Percentiles rank a stretch among this genome's conserved stretches.
Evolutionary conservation across 805 yeast species (phyloP).

Genomic region (Hanseniaspora meyeri): DNA sequence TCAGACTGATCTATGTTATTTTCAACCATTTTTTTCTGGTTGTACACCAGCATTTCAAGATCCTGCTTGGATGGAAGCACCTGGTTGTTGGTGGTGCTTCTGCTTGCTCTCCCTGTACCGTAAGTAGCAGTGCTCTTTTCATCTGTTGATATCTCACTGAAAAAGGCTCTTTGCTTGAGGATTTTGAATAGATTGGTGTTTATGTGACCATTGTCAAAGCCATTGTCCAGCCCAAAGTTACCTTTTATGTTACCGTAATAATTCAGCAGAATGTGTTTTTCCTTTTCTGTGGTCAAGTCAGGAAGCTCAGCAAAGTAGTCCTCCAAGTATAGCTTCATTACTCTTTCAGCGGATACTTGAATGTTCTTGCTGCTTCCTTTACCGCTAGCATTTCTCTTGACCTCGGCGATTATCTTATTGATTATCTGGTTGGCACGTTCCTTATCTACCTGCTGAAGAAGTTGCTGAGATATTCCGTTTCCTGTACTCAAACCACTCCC

Average conservation of each 20-base stretch:
- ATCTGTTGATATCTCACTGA: neutral
- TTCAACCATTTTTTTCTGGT: neutral
- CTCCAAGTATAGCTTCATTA: slow-evolving; percentile 2
- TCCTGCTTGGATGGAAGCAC: slow-evolving; percentile 9
- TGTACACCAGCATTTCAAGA: neutral
- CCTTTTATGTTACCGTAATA: slow-evolving; percentile 11
- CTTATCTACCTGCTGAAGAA: slow-evolving; percentile 1
- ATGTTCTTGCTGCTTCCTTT: neutral
- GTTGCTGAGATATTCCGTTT: neutral
- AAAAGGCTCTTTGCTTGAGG: slow-evolving; percentile 2
- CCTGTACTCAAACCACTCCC: slow-evolving; percentile 12
- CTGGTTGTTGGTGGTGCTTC: slow-evolving; percentile 1
- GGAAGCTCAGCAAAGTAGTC: slow-evolving; percentile 2
- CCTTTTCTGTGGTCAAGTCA: neutral
- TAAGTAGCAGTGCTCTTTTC: neutral
- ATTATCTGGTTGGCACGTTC: slow-evolving; percentile 1
- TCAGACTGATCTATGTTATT: slow-evolving; percentile 1
- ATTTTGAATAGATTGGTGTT: neutral
- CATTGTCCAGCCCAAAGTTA: slow-evolving; percentile 11
- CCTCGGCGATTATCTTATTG: neutral
- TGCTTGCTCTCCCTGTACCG: neutral
- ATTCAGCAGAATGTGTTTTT: slow-evolving; percentile 1
- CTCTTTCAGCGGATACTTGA: neutral
- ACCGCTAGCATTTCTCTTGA: neutral
- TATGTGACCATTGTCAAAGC: slow-evolving; percentile 11